Base-by-base conservation (phyloP, 495 filamentous ascomycete species). In the Neurospora cerealis region DNA sequence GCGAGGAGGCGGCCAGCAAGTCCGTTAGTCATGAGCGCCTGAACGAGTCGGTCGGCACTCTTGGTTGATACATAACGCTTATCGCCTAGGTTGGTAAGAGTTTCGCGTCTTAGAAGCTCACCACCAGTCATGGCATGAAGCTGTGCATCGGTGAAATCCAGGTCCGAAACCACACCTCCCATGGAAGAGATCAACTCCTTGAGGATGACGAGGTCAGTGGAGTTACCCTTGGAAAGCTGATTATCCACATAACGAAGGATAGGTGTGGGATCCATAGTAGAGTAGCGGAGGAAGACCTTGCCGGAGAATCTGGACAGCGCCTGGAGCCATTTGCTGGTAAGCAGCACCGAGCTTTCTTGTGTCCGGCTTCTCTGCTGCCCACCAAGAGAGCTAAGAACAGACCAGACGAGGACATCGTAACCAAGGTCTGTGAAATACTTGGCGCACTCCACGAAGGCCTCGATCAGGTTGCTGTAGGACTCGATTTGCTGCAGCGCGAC, bases 401-500 rank as follows among this genome's bases (percentile, higher is more conserved):
- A 89, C 92, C 94, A 97, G 39, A 93, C 92, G 71, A 98, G 86
- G 48, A 98, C 92, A 79, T 99, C 96, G 78, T 97, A 97, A 2
- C 91, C 95, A 37, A 98, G 87, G 71, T 92, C 89, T 2, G 95
- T 97, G 78, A 98, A 97, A 77, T 97, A 97, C 75, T 92, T 91
- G 39, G 92, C 93, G 78, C 93, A 97, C 79, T 97, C 93, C 38
- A 98, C 93, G 70, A 99, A 92, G 10, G 92, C 91, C 73, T 97
- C 93, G 73, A 95, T 95, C 41, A 98, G 87, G 78, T 98, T 98
- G 78, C 91, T 92, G 80, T 98, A 98, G 0, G 90, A 88, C 81
- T 98, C 94, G 66, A 97, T 94, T 78, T 97, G 94, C 40, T 86
- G 88, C 72, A 98, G 87, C 13, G 94, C 92, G 54, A 95, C 90